Evolutionary conservation across 164 flowering plant species (phyloP).

Genomic region (Aristolochia californica): DNA sequence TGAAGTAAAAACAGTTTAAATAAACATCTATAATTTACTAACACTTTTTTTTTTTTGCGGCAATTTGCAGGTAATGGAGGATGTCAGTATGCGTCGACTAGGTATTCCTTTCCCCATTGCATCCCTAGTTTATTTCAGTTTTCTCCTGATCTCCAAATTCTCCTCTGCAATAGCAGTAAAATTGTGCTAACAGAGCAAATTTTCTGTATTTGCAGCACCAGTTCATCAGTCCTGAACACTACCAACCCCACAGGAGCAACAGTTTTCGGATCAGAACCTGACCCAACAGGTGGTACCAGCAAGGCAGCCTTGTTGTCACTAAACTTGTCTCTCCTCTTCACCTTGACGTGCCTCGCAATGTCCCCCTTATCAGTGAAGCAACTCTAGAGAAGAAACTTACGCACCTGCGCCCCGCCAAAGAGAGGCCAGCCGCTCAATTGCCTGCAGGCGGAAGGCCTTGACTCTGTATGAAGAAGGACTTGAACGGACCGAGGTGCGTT

Average conservation of each 20-base stretch:
- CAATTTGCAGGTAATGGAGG: conserved; percentile 37
- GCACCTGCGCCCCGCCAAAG: not conserved
- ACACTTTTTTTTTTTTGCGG: not conserved
- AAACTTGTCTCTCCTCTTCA: conserved; percentile 6
- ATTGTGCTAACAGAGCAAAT: not conserved
- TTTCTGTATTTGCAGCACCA: conserved; percentile 26
- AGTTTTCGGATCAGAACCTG: conserved; percentile 38
- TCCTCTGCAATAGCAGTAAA: not conserved
- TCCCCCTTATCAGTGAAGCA: conserved; percentile 5
- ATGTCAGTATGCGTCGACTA: conserved; percentile 52
- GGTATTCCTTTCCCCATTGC: conserved; percentile 19
- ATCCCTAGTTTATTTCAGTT: not conserved
- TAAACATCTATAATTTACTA: not conserved
- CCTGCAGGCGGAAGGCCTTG: too few species aligned
- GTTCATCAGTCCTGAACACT: conserved; percentile 37
- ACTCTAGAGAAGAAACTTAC: conserved; percentile 3
- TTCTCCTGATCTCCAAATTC: not conserved
- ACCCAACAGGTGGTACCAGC: conserved; percentile 13
- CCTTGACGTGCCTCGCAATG: conserved; percentile 6
- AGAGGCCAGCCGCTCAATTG: conserved; percentile 1
- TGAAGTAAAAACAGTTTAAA: not conserved
- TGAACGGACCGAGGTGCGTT: too few species aligned
- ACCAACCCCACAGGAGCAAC: conserved; percentile 37
- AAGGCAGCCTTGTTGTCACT: conserved; percentile 7
- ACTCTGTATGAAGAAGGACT: too few species aligned